Conservation (phyloP, 805 yeast genomes). For the Kuraishia hungarica region DNA sequence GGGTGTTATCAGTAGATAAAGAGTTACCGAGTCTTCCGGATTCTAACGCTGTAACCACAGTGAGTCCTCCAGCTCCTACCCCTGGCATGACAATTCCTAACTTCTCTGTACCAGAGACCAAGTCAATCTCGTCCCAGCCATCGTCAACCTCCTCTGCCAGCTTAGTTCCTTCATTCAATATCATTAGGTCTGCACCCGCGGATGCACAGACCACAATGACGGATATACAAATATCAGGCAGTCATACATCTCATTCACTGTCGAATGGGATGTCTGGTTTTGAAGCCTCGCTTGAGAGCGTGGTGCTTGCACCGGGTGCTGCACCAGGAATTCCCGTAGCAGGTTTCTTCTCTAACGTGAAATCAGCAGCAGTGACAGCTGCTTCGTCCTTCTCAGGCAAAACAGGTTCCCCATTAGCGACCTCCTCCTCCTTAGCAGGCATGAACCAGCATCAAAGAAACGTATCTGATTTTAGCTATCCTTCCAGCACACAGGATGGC, state of each 20-base stretch:
- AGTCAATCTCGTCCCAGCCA: background rate
- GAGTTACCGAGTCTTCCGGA: background rate
- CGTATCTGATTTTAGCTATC: conserved; percentile 12
- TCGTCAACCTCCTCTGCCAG: conserved; percentile 1
- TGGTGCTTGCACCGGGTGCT: background rate
- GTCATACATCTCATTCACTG: background rate
- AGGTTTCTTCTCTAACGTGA: conserved; percentile 10
- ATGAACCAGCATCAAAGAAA: conserved; percentile 9
- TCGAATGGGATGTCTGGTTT: background rate
- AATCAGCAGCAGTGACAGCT: conserved; percentile 3
- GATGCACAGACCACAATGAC: conserved; percentile 42
- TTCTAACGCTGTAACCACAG: background rate
- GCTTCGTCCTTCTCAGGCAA: conserved; percentile 2
- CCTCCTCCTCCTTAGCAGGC: background rate
- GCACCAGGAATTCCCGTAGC: conserved; percentile 1
- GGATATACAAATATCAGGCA: conserved; percentile 31
- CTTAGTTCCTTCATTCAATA: conserved; percentile 2
- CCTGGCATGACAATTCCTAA: background rate
- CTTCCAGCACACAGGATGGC: background rate
- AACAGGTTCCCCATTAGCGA: background rate
- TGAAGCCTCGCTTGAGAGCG: background rate
- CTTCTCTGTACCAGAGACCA: background rate
- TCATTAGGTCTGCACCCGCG: conserved; percentile 37
- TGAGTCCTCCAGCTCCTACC: background rate
- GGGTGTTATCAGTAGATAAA: background rate